These are phyloP conservation scores for Boletus sp. DNA, from an alignment of 768 basidiomycete genomes.

Conservation along the genomic window DNA sequence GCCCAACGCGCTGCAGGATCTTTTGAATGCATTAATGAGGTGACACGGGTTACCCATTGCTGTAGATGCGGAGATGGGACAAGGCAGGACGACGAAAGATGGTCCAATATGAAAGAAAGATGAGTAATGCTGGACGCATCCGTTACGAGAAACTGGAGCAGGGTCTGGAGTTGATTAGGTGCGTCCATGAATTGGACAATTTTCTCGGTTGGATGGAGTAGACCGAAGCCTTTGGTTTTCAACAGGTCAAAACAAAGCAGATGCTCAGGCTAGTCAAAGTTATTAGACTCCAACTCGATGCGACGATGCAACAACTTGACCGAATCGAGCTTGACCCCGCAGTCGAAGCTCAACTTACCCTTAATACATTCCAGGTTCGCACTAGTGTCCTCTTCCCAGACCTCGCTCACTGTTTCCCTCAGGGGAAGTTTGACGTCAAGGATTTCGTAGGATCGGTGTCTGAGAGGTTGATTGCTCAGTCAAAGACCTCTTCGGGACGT, in stretches of 20 bases:
- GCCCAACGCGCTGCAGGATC: conserved; percentile 77
- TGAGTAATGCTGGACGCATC: conserved; percentile 59
- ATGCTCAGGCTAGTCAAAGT: background rate
- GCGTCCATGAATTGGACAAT: conserved; percentile 37
- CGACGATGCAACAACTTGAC: conserved; percentile 25
- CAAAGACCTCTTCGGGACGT: conserved; percentile 82
- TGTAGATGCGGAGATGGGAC: conserved; percentile 59
- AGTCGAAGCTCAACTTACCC: conserved; percentile 49
- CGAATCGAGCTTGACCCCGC: conserved; percentile 45
- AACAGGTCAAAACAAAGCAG: conserved; percentile 31
- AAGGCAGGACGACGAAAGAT: conserved; percentile 53
- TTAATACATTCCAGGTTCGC: conserved; percentile 54
- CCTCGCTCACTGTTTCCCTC: conserved; percentile 9
- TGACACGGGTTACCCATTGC: conserved; percentile 75
- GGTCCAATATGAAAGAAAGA: conserved; percentile 54
- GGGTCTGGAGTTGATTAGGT: conserved; percentile 52
- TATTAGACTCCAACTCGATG: background rate
- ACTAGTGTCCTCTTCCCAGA: background rate
- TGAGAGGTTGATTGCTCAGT: conserved; percentile 83
- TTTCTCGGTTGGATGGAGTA: background rate
- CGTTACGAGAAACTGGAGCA: conserved; percentile 68
- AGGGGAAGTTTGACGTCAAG: conserved; percentile 91
- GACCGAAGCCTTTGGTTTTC: conserved; percentile 22
- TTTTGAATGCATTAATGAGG: conserved; percentile 73
- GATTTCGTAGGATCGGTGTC: conserved; percentile 84